phyloP scores from a whole-genome alignment of 306 rosid genomes.

The Lathyrus tuberosus region DNA sequence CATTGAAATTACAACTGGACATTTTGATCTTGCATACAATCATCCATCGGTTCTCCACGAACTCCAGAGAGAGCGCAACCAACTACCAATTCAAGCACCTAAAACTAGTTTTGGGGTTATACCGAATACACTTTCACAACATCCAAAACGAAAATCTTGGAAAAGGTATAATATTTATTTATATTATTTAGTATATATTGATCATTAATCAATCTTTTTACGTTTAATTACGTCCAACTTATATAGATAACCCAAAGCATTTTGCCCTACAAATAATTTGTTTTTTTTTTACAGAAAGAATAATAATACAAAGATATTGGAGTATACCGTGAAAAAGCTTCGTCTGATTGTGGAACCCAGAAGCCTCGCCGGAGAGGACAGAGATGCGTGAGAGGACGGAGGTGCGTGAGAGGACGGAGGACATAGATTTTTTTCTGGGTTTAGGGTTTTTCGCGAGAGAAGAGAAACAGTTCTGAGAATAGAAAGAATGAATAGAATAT shows the following conservation, averaged over 20 bases:
- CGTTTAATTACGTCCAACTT: neutral
- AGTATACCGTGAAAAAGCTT: no score
- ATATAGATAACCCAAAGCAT: neutral
- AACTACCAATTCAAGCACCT: conserved; percentile 28
- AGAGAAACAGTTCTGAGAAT: no score
- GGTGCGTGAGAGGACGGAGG: no score
- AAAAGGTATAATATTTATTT: conserved; percentile 46
- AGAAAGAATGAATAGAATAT: no score
- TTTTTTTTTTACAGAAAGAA: conserved; percentile 50
- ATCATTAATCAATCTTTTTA: neutral
- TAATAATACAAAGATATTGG: conserved; percentile 51
- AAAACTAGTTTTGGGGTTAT: conserved; percentile 26
- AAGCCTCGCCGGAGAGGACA: no score
- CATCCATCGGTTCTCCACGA: neutral
- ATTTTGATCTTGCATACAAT: neutral
- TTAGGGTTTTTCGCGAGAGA: no score
- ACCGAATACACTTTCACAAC: conserved; percentile 36
- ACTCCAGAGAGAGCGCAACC: conserved; percentile 1
- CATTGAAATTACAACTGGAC: neutral
- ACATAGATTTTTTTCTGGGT: no score
- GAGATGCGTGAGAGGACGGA: no score
- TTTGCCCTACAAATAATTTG: neutral
- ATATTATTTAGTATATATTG: neutral
- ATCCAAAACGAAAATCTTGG: conserved; percentile 49
- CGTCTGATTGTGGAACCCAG: no score